Evolutionary conservation across 164 flowering plant genomes (phyloP).

Genomic region (Dillenia turbinata): DNA sequence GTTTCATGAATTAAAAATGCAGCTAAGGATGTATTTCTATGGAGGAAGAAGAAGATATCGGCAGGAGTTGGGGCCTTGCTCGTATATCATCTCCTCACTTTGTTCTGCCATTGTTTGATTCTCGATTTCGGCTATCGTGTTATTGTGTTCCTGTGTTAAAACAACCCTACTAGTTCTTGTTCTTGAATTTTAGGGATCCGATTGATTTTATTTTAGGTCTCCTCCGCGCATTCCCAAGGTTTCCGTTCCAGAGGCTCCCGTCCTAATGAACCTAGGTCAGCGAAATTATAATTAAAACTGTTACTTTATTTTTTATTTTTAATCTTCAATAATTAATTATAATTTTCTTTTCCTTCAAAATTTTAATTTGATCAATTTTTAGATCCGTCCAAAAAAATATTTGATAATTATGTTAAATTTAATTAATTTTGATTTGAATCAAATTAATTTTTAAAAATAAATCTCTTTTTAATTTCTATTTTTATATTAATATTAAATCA

Average conservation of each 20-base stretch:
- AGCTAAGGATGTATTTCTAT: constrained; percentile 86
- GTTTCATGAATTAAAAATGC: constrained; percentile 5
- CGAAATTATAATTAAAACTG: too few relatives aligned
- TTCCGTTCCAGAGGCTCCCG: constrained; percentile 42
- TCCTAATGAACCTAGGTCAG: constrained; percentile 14
- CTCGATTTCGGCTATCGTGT: constrained; percentile 52
- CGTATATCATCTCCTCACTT: constrained; percentile 74
- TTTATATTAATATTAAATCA: too few relatives aligned
- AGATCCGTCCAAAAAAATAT: too few relatives aligned
- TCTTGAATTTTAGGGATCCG: not conserved
- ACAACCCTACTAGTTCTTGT: constrained; percentile 16
- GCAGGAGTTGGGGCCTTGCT: constrained; percentile 65
- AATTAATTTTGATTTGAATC: too few relatives aligned
- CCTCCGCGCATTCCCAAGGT: constrained; percentile 71
- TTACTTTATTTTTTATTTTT: too few relatives aligned
- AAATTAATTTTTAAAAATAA: too few relatives aligned
- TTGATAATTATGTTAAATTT: too few relatives aligned
- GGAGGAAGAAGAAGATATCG: constrained; percentile 93
- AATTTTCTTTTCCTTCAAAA: too few relatives aligned
- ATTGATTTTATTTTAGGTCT: constrained; percentile 29
- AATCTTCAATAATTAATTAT: too few relatives aligned
- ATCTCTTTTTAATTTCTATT: too few relatives aligned
- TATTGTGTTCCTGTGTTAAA: constrained; percentile 75
- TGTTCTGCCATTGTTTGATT: constrained; percentile 64
- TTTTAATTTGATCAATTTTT: too few relatives aligned